Conservation (phyloP, 768 basidiomycete species). For the Thelephora aurantiotincta region DNA sequence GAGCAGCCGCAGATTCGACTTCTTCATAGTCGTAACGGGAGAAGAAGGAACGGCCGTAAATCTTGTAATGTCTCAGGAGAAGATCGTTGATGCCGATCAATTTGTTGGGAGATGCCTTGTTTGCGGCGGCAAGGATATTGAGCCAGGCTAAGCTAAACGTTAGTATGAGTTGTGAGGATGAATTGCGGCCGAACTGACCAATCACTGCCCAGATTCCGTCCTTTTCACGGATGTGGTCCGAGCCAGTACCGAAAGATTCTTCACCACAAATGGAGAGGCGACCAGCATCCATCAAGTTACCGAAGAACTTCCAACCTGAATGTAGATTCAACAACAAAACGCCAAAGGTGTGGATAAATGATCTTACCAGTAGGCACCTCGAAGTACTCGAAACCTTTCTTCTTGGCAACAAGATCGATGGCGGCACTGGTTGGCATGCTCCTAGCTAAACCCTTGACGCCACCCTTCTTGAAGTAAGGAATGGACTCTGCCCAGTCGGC, state of each 20-base stretch:
- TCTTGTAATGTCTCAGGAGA: conserved; percentile 73
- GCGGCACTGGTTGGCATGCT: conserved; percentile 98
- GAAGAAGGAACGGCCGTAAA: conserved; percentile 96
- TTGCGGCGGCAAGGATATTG: conserved; percentile 88
- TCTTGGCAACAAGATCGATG: conserved; percentile 90
- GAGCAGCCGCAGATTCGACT: conserved; percentile 81
- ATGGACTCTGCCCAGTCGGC: conserved; percentile 88
- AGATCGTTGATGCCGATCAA: conserved; percentile 86
- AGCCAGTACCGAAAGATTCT: conserved; percentile 99
- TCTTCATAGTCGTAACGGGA: conserved; percentile 99
- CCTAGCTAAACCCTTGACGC: conserved; percentile 90
- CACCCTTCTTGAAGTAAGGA: conserved; percentile 83
- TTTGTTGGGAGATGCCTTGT: conserved; percentile 58
- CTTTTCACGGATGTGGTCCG: conserved; percentile 99
- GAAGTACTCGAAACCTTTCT: conserved; percentile 83
- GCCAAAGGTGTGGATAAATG: neutral
- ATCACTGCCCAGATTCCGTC: conserved; percentile 97
- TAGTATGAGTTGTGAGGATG: neutral
- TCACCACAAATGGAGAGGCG: conserved; percentile 97
- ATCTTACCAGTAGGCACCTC: conserved; percentile 87
- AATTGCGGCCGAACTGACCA: conserved; percentile 34
- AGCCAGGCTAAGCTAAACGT: conserved; percentile 62
- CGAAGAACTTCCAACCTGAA: conserved; percentile 98
- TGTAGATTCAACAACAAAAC: neutral
- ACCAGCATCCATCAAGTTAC: conserved; percentile 98